Base-by-base conservation (phyloP, 768 basidiomycete genomes). In the Phlegmacium glaucopus region DNA sequence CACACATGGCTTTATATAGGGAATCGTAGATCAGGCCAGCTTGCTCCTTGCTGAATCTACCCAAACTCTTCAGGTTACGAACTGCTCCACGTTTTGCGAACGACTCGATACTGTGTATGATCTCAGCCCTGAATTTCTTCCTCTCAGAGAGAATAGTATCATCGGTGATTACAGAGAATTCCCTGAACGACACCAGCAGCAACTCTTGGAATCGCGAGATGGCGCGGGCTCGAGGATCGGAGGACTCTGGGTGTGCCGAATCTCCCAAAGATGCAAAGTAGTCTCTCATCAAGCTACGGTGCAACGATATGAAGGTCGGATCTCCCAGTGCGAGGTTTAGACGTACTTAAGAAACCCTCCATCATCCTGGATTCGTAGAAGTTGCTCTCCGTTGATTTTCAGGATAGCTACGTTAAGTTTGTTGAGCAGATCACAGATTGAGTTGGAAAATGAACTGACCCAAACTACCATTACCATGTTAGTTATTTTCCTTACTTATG, bases 141-240 rank as follows among this genome's bases (percentile, higher is more conserved):
- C 96, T 84, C 66, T 99, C 96, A 10, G 79, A 75, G 12, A 80
- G 78, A 57, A 99, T 97, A 13, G 88, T 87, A 9, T 98, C 96
- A 57, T 97, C 95, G 0, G 93, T 93, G 64, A 99, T 96, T 52
- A 93, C 79, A 4, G 91, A 87, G 64, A 99, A 98, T 63, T 99
- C 96, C 47, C 96, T 82, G 80, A 99, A 99, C 3, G 96, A 95
- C 46, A 99, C 86, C 6, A 98, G 83, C 35, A 97, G 83, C 1
- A 93, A 82, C 68, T 99, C 94, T 65, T 98, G 96, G 78, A 99
- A 99, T 46, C 90, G 86, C 8, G 94, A 97, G 58, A 97, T 95
- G 16, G 93, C 91, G 10, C 94, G 87, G 4, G 89, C 80, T 11
- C 94, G 85, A 7, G 94, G 87, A 56, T 98, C 95, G 6, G 76